A percentile compares a stretch with the other conserved stretches of the same genome.
These are phyloP conservation scores for Aspergillus ustus DNA, from an alignment of 2,329 filamentous ascomycete genomes.

Conservation along the genomic window DNA sequence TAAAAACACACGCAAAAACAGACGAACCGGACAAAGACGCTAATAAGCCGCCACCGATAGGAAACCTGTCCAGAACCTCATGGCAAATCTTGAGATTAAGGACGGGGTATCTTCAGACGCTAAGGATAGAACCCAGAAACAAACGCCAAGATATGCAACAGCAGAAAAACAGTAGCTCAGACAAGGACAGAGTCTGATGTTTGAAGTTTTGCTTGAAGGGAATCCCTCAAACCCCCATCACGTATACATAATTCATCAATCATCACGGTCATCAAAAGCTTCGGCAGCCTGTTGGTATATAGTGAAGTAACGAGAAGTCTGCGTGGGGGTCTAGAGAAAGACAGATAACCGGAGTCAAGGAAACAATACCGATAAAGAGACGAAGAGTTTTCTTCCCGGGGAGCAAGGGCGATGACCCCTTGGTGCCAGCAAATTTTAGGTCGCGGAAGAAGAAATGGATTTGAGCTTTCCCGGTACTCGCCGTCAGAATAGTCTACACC, in stretches of 20 bases:
- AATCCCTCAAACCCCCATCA: slow-evolving; percentile 26
- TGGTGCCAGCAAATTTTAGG: background rate
- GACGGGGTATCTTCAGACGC: slow-evolving; percentile 42
- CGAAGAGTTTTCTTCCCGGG: background rate
- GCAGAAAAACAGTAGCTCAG: slow-evolving; percentile 13
- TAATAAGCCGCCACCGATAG: background rate
- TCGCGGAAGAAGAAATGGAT: background rate
- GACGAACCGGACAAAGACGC: background rate
- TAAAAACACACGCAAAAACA: background rate
- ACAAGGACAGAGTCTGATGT: slow-evolving; percentile 19
- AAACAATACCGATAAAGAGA: slow-evolving; percentile 13
- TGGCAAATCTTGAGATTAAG: slow-evolving; percentile 31
- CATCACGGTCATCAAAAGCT: slow-evolving; percentile 40
- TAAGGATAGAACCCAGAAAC: slow-evolving; percentile 30
- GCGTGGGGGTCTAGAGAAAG: slow-evolving; percentile 26
- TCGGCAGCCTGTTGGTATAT: slow-evolving; percentile 23
- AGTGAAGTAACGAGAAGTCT: slow-evolving; percentile 23
- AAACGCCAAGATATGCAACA: slow-evolving; percentile 38
- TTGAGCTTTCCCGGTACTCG: background rate
- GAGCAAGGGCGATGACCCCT: background rate
- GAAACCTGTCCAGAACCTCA: slow-evolving; percentile 28
- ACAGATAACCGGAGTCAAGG: slow-evolving; percentile 21
- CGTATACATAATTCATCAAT: slow-evolving; percentile 44
- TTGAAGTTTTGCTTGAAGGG: slow-evolving; percentile 26
- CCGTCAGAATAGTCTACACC: slow-evolving; percentile 23